Base-by-base conservation (phyloP, 805 yeast species). In the Candida ortonii region DNA sequence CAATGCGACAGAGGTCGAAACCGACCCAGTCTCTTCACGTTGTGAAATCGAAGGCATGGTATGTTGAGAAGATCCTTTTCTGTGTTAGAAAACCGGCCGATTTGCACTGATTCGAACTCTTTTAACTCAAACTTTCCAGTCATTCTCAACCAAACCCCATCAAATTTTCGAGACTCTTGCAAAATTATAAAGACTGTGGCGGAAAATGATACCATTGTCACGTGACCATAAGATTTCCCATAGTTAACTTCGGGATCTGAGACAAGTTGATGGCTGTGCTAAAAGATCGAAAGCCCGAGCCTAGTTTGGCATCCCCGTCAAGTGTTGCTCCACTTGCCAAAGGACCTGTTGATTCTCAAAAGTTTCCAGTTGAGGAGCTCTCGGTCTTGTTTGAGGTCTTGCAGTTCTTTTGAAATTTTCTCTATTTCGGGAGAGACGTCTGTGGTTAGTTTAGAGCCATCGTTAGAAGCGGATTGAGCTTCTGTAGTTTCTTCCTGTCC, bases 11-110 rank as follows among this genome's bases (percentile, higher is more conserved):
- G 55, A 50, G 14, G 51, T 39, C 12, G 52, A 36, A 39, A 53
- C 43, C 22, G 57, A 45, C 31, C 40, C 38, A 8, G 49, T 38
- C 11, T 40, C 45, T 23, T 41, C 44, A 22, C 43, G 46, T 37
- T 52, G 49, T 16, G 51, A 36, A 17, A 52, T 50, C 16, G 57
- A 52, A 16, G 57, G 57, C 57, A 52, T 52, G n/a, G n/a, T n/a
- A n/a, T n/a, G n/a, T n/a, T n/a, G n/a, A n/a, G n/a, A n/a, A n/a
- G n/a, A n/a, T n/a, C n/a, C n/a, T n/a, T 15, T 15, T 22, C 16
- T 17, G 22, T 19, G 24, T 9, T 20, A 12, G 16, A 11, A 15
- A 11, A n/a, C n/a, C n/a, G n/a, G n/a, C n/a, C n/a, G n/a, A n/a
- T n/a, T n/a, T n/a, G n/a, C n/a, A n/a, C n/a, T n/a, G n/a, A n/a